phyloP scores from a whole-genome alignment of 305 asterid genomes.

The Ajuga reptans region DNA sequence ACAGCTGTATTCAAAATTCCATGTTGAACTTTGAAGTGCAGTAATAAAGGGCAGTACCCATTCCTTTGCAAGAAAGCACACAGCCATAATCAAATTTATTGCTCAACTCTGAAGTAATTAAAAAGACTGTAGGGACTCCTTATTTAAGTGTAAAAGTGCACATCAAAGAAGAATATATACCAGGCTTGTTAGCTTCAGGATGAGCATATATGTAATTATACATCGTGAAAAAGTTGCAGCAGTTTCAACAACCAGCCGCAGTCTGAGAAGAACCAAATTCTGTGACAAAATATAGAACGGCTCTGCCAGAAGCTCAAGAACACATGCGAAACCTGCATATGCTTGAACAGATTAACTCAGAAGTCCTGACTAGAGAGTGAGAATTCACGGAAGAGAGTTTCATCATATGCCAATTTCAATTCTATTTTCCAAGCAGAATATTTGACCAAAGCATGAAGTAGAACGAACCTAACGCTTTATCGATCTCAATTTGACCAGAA shows the following conservation, averaged over 20 bases:
- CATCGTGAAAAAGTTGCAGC: conserved; percentile 76
- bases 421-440: background rate
- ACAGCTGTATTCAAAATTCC: background rate
- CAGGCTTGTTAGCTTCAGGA: conserved; percentile 56
- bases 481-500: background rate
- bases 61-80: background rate
- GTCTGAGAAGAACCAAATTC: conserved; percentile 66
- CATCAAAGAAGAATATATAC: conserved; percentile 28
- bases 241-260: conserved; percentile 80
- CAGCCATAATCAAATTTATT: background rate
- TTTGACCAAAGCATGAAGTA: background rate
- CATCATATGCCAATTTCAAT: background rate
- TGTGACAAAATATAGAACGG: conserved; percentile 88
- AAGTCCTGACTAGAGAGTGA: conserved; percentile 1
- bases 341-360: background rate
- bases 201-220: conserved; percentile 55
- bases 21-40: background rate
- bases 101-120: conserved; percentile 6
- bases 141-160: conserved; percentile 3
- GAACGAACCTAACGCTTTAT: background rate
- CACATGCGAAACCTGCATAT: conserved; percentile 74
- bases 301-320: conserved; percentile 84
- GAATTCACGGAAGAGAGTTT: background rate
- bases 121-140: background rate
- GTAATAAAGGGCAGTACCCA: background rate